Evolutionary conservation across 495 filamentous ascomycete species (phyloP), one percentile per base, ranked within the genome.

Genomic region (Cladorrhinum samala): DNA sequence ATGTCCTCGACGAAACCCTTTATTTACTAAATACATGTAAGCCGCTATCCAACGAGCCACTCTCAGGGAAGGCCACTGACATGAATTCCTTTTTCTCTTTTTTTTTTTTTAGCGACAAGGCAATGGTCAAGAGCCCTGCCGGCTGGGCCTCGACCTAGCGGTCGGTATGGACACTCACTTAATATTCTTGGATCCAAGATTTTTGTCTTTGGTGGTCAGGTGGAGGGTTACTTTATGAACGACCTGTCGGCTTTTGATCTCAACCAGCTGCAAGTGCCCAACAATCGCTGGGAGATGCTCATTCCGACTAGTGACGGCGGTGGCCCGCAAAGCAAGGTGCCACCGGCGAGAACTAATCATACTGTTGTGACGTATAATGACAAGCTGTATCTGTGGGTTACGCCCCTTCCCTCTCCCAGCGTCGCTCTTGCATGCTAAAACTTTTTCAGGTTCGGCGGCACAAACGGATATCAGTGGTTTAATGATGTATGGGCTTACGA

Each of bases 401-500:
- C 4, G 19, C 19, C 19, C 33, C n/a, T n/a, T 36, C 49, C 2
- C n/a, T 11, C 16, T 13, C 14, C 9, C 30, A 37, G 24, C 5
- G 11, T 33, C 11, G 7, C 27, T 19, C 47, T 30, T 53, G 30
- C 16, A 39, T 56, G 42, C 67, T 75, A 27, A 69, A 37, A 16
- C 42, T 18, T 48, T 20, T 16, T 19, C 27, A 95, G 90, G 41
- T 99, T 99, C 66, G 94, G 94, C 54, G 94, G 94, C 42, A 97
- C 94, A 0, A 96, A 97, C 60, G 91, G 92, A 39, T 77, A 88
- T 18, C 79, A 84, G 52, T 97, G 94, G 94, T 99, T 96, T 70
- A 99, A 96, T 64, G 94, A 99, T 62, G 94, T 99, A 19, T 99
- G 94, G 94, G 84, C 81, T 17, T 99, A 91, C 60, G 92, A 97